These are phyloP conservation scores for Suillus fuscotomentosus DNA, from an alignment of 768 basidiomycete genomes.

Conservation along the genomic window DNA sequence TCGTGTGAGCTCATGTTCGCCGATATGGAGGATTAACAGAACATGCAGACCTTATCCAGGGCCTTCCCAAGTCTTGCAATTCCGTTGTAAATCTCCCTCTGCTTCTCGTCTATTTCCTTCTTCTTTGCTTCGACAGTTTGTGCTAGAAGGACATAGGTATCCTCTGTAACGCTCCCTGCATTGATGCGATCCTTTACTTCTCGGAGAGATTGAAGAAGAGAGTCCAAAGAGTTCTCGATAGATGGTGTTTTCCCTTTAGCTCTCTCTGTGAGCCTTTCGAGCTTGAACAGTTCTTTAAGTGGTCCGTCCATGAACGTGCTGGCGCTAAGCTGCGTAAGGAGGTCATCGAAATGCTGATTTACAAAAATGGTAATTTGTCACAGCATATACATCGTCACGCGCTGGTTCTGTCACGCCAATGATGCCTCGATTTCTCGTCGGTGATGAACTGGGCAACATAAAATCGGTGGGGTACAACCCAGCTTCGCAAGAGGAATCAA, in stretches of 20 bases:
- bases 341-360: not conserved
- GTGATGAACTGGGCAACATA: slow-evolving; percentile 78
- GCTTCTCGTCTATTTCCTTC: slow-evolving; percentile 83
- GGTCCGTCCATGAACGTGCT: slow-evolving; percentile 59
- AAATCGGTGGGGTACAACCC: slow-evolving; percentile 53
- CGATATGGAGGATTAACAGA: not conserved
- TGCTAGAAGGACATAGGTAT: slow-evolving; percentile 48
- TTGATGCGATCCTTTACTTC: slow-evolving; percentile 54
- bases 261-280: slow-evolving; percentile 59
- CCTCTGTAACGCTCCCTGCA: slow-evolving; percentile 46
- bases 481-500: slow-evolving; percentile 30
- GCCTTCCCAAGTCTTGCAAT: slow-evolving; percentile 80
- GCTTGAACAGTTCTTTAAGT: slow-evolving; percentile 76
- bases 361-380: slow-evolving; percentile 17
- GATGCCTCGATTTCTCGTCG: slow-evolving; percentile 71
- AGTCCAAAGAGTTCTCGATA: slow-evolving; percentile 59
- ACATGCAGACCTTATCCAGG: slow-evolving; percentile 76
- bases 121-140: slow-evolving; percentile 66
- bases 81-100: slow-evolving; percentile 85
- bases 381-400: slow-evolving; percentile 7
- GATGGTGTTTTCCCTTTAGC: slow-evolving; percentile 54
- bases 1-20: slow-evolving; percentile 7
- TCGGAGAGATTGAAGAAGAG: slow-evolving; percentile 56
- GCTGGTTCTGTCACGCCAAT: slow-evolving; percentile 5
- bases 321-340: too few relatives aligned